These are phyloP conservation scores for Dactylella cylindrospora DNA, from an alignment of 2,329 filamentous ascomycete genomes.

Conservation along the genomic window DNA sequence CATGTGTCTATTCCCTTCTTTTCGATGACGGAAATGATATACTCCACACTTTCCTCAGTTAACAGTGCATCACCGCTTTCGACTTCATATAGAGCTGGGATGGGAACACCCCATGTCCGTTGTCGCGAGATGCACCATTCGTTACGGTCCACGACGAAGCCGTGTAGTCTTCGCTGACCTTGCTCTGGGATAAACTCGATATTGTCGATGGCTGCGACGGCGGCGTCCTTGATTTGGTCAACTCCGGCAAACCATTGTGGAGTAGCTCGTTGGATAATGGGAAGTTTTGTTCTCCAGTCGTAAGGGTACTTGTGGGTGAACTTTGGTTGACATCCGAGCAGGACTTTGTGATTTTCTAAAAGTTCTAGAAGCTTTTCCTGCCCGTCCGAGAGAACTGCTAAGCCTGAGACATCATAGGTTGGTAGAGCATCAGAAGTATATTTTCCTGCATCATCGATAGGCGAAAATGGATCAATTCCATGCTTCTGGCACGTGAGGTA, in stretches of 20 bases:
- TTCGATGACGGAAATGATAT: slow-evolving; percentile 78
- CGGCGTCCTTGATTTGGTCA: slow-evolving; percentile 72
- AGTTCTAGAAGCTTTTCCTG: slow-evolving; percentile 69
- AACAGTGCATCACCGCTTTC: slow-evolving; percentile 73
- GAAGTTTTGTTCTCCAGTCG: slow-evolving; percentile 93
- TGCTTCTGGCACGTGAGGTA: slow-evolving; percentile 76
- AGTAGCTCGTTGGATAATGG: slow-evolving; percentile 86
- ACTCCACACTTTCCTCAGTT: slow-evolving; percentile 73
- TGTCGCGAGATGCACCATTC: slow-evolving; percentile 99
- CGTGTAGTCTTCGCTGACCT: slow-evolving; percentile 73
- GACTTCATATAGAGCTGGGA: slow-evolving; percentile 79
- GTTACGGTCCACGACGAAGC: slow-evolving; percentile 81
- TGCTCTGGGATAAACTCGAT: slow-evolving; percentile 77
- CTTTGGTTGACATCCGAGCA: slow-evolving; percentile 66
- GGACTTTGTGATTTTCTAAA: slow-evolving; percentile 60
- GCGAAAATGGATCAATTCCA: slow-evolving; percentile 74
- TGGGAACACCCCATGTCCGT: slow-evolving; percentile 93
- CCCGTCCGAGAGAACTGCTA: slow-evolving; percentile 71
- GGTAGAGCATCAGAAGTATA: slow-evolving; percentile 82
- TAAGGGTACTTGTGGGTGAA: slow-evolving; percentile 94
- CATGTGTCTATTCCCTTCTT: slow-evolving; percentile 83
- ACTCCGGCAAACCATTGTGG: slow-evolving; percentile 98
- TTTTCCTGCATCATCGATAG: slow-evolving; percentile 75
- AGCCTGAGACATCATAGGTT: slow-evolving; percentile 70
- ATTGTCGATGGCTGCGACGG: slow-evolving; percentile 67